phyloP scores from a whole-genome alignment of 306 rosid genomes.

The Phaseolus lunatus region DNA sequence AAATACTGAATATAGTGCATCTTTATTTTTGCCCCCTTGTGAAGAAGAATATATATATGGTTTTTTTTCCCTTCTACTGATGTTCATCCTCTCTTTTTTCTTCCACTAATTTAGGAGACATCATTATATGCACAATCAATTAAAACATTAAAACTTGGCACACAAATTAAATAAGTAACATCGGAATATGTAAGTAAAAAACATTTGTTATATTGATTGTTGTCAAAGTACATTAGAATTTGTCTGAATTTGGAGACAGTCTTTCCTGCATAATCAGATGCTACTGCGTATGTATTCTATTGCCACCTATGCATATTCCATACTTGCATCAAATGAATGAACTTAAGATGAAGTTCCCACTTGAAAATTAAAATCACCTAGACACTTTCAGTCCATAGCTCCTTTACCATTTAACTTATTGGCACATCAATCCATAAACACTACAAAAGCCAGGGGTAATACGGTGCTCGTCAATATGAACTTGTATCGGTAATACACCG shows the following conservation, averaged over 20 bases:
- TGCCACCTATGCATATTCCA: not conserved
- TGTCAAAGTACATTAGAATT: not conserved
- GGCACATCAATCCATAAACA: not conserved
- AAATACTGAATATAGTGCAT: slow-evolving; percentile 45
- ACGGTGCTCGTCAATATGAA: too few relatives aligned
- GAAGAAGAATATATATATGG: slow-evolving; percentile 19
- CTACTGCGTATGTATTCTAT: not conserved
- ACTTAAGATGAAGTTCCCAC: too few relatives aligned
- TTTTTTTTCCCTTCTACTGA: not conserved
- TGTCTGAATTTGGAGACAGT: too few relatives aligned
- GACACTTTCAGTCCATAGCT: too few relatives aligned
- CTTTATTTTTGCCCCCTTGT: slow-evolving; percentile 14
- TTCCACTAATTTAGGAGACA: not conserved
- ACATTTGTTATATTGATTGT: not conserved
- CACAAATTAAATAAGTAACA: not conserved
- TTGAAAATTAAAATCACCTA: too few relatives aligned
- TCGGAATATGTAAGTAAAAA: not conserved
- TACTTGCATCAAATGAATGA: not conserved
- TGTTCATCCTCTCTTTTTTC: slow-evolving; percentile 3
- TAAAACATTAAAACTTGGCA: not conserved
- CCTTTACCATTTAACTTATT: too few relatives aligned
- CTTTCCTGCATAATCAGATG: not conserved
- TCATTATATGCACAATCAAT: not conserved
- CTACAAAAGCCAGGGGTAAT: not conserved
- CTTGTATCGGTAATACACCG: not conserved